These are phyloP conservation scores for Hortaea sp. DNA, from an alignment of 2,329 filamentous ascomycete genomes.

Conservation along the genomic window DNA sequence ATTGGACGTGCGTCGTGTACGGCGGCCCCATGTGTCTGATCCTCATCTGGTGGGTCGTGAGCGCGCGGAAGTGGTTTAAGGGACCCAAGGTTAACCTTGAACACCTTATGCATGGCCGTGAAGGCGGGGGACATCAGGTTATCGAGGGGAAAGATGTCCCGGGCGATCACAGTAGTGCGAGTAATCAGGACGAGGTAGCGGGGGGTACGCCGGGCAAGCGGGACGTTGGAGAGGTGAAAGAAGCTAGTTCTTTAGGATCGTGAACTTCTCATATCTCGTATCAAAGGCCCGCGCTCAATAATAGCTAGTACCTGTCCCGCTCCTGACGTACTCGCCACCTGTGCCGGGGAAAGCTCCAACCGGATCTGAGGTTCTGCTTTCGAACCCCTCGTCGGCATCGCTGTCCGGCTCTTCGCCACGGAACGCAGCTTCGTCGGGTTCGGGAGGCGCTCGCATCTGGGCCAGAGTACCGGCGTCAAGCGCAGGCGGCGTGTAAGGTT, in stretches of 20 bases:
- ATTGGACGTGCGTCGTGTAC: slow-evolving; percentile 60
- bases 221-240: too few species aligned
- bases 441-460: slow-evolving; percentile 47
- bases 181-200: neutral
- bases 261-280: too few species aligned
- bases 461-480: slow-evolving; percentile 55
- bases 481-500: slow-evolving; percentile 54
- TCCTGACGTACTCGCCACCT: slow-evolving; percentile 18
- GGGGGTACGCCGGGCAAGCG: too few species aligned
- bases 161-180: neutral
- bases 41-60: slow-evolving; percentile 51
- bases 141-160: slow-evolving; percentile 10
- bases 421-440: slow-evolving; percentile 31
- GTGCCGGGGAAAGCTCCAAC: slow-evolving; percentile 45
- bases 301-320: slow-evolving; percentile 21
- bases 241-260: too few species aligned
- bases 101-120: slow-evolving; percentile 28
- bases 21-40: slow-evolving; percentile 50
- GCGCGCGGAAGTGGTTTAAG: slow-evolving; percentile 59
- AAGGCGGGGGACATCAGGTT: slow-evolving; percentile 2
- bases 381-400: slow-evolving; percentile 30
- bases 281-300: slow-evolving; percentile 9
- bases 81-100: slow-evolving; percentile 60
- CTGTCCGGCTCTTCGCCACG: slow-evolving; percentile 37
- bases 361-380: slow-evolving; percentile 20